Evolutionary conservation across 2,329 filamentous ascomycete genomes (phyloP), one percentile per base, ranked within the genome.

Genomic region (Stagonosporopsis chrysanthemi): DNA sequence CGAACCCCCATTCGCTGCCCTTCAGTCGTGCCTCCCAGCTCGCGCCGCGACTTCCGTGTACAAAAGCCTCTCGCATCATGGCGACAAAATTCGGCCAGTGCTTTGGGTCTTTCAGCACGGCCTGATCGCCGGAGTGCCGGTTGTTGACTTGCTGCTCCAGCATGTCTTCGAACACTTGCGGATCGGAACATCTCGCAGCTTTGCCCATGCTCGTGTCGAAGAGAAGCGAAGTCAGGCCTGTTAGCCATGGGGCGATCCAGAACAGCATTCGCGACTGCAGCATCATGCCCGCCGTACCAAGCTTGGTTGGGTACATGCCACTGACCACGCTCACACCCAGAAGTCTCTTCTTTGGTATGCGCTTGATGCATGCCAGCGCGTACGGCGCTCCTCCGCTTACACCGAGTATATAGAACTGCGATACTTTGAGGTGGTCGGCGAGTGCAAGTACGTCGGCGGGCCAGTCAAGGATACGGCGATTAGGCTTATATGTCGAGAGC

Each of bases 331-430:
- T 65, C 7, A 53, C 71, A 14, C 66, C 69, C 11, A 67, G 43
- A 5, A 74, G 47, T 5, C 71, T 62, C 15, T 65, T 62, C 24
- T 55, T 63, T 7, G 78, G 73, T 15, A 83, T 63, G 4, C 60
- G 56, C 39, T 75, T 70, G 12, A 80, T 75, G 60, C 81, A 84
- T 22, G 81, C 81, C 11, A 83, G 65, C 2, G 77, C 76, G 61
- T 80, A 83, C 0, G 81, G 79, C 2, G 79, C 78, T 19, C 82
- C 82, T 7, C 81, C 81, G 0, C 78, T 81, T 4, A 76, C 67
- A 2, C 80, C 81, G 6, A 83, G 58, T 22, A 83, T 69, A 15
- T 75, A 73, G 64, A 80, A 84, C 5, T 70, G 60, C 5, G 69
- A 52, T 15, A 83, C 57, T 5, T 75, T 68, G 9, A 83, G 72